Evolutionary conservation across 192 early-diverging fungal genomes (phyloP), one percentile per base, ranked within the genome.

Genomic region (Coemansia biformis): DNA sequence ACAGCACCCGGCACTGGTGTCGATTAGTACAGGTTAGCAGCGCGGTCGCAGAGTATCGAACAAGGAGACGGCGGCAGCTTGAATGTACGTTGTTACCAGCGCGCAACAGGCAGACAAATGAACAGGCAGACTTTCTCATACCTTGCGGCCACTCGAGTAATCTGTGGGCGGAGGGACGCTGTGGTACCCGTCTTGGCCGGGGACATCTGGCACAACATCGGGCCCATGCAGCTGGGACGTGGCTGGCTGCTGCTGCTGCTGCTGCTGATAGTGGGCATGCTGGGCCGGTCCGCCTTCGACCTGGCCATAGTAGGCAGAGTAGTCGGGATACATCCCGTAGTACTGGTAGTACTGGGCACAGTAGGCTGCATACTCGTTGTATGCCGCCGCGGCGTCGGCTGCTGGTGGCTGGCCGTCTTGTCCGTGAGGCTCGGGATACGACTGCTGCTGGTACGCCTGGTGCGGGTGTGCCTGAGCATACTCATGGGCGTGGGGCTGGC

Each of bases 271-370:
- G 29, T 12, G 38, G 35, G 21, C 45, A 38, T 38, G 29, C 24
- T 46, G 48, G 12, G 43, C 24, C 2, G 50, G 6, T 2, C 17
- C 34, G 7, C 45, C 23, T 13, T 53, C 34, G 14, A 47, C 38
- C 22, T 62, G 59, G 16, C 34, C 39, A 36, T 70, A 63, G 51
- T 70, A 65, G 10, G 35, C 40, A 21, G 62, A 55, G 26, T 56
- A 51, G 43, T 66, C 69, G 15, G 69, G 70, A 13, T 74, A 74
- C 9, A 50, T 48, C 22, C 63, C 70, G 18, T 74, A 74, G 38
- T 74, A 66, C 41, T 74, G 62, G 46, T 74, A 74, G 22, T 74
- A 74, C 42, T 74, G 63, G 5, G 62, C 51, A 48, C 46, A 66
- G 23, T 66, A 74, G 18, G 48, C 45, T 22, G 59, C 45, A 35